phyloP scores from a whole-genome alignment of 768 basidiomycete species.

The Bullera alba region DNA sequence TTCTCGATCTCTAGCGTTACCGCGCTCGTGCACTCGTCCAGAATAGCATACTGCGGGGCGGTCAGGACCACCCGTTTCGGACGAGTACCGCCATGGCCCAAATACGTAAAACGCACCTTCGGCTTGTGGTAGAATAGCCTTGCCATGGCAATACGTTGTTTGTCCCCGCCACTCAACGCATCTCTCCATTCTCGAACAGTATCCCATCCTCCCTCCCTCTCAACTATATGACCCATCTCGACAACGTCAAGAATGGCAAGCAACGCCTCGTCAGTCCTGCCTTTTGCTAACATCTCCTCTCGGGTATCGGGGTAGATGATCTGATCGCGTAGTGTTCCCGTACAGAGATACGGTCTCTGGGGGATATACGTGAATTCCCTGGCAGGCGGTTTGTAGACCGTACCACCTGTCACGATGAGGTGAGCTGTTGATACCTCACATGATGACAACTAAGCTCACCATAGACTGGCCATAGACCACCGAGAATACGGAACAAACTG shows the following conservation, averaged over 20 bases:
- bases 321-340: constrained; percentile 90
- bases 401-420: constrained; percentile 51
- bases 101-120: constrained; percentile 57
- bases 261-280: constrained; percentile 68
- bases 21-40: constrained; percentile 92
- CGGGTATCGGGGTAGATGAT: constrained; percentile 89
- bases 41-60: constrained; percentile 69
- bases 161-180: constrained; percentile 85
- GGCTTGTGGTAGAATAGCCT: constrained; percentile 91
- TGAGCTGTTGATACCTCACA: background rate
- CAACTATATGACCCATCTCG: constrained; percentile 77
- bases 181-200: constrained; percentile 86
- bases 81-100: too few species aligned
- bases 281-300: constrained; percentile 70
- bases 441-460: constrained; percentile 47
- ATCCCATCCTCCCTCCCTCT: constrained; percentile 96
- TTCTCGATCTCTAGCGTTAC: constrained; percentile 90
- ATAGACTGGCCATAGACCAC: constrained; percentile 89
- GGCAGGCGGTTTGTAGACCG: constrained; percentile 81
- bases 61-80: background rate
- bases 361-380: constrained; percentile 89
- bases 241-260: constrained; percentile 65
- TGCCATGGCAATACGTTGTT: constrained; percentile 96
- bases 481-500: constrained; percentile 90
- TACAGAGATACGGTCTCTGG: constrained; percentile 87